Evolutionary conservation across 306 rosid genomes (phyloP).

Genomic region (Malus asiatica): DNA sequence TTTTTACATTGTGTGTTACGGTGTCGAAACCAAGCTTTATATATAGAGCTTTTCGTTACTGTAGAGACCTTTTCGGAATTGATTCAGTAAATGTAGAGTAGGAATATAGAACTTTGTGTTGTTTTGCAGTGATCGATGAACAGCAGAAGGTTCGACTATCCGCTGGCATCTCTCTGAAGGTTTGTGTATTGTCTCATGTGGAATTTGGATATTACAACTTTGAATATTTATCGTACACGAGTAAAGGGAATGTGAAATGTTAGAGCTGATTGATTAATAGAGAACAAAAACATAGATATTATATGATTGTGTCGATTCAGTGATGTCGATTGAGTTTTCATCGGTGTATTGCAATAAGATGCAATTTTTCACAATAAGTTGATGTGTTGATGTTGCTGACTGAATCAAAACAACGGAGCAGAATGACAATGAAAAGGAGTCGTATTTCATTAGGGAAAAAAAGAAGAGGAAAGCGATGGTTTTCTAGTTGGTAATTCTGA

Average conservation of each 20-base stretch:
- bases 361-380: not conserved
- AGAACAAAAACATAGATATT: not conserved
- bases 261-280: not conserved
- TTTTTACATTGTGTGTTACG: not conserved
- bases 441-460: not conserved
- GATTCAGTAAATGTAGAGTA: conserved; percentile 10
- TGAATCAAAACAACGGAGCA: not conserved
- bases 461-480: not conserved
- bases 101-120: conserved; percentile 16
- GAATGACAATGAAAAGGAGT: not conserved
- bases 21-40: conserved; percentile 8
- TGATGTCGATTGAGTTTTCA: not conserved
- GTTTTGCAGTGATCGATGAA: conserved; percentile 73
- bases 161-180: conserved; percentile 95
- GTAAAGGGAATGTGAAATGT: not conserved
- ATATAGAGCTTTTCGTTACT: not conserved
- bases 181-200: conserved; percentile 16
- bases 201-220: not conserved
- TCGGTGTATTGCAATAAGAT: not conserved
- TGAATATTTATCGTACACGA: not conserved
- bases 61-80: not conserved
- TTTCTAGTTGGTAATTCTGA: not conserved
- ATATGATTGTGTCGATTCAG: not conserved
- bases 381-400: not conserved
- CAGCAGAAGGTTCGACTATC: conserved; percentile 72